Evolutionary conservation across 140 eudicot species (phyloP).

Genomic region (Oenanthe javanica): DNA sequence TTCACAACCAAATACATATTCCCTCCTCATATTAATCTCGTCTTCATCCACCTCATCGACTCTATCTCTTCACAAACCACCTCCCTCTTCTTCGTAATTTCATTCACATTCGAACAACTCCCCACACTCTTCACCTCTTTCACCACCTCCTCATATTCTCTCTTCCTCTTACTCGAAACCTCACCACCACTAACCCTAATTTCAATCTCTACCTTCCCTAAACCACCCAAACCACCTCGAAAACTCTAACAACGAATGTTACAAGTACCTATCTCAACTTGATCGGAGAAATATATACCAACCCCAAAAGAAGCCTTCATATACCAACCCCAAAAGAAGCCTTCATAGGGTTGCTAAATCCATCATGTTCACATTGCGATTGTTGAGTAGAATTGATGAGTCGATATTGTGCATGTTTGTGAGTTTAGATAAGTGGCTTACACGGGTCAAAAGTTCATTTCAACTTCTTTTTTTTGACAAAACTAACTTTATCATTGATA

Average conservation of each 20-base stretch:
- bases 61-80: conserved; percentile 4
- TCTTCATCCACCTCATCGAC: conserved; percentile 25
- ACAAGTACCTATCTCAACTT: no score
- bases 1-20: conserved; percentile 13
- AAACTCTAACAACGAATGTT: not conserved
- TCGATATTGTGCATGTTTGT: no score
- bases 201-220: not conserved
- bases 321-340: no score
- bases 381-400: no score
- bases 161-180: conserved; percentile 15
- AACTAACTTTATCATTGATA: no score
- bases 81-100: conserved; percentile 11
- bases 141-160: not conserved
- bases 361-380: no score
- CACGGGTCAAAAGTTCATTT: no score
- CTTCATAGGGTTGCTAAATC: no score
- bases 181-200: not conserved
- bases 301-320: no score
- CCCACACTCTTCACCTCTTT: not conserved
- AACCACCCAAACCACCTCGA: not conserved
- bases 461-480: no score
- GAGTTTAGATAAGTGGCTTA: no score
- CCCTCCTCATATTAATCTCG: conserved; percentile 23
- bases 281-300: no score
- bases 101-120: conserved; percentile 5